Evolutionary conservation across 2,329 filamentous ascomycete species (phyloP).

Genomic region (Exophiala aquamarina): DNA sequence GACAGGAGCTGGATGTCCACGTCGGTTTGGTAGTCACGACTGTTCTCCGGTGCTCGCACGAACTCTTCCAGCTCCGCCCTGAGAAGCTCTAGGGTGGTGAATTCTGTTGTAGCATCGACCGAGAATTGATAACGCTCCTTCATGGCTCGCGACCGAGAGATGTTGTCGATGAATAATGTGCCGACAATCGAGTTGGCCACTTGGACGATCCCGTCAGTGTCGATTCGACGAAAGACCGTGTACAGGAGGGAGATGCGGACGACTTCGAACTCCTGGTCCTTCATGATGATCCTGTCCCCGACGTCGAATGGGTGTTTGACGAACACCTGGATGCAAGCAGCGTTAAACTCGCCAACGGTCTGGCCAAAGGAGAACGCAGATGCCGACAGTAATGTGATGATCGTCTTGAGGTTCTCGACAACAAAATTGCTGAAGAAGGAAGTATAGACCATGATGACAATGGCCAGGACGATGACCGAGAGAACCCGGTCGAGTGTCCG

Average conservation of each 20-base stretch:
- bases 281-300: slow-evolving; percentile 34
- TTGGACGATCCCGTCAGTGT: slow-evolving; percentile 33
- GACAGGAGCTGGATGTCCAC: slow-evolving; percentile 33
- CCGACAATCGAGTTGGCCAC: slow-evolving; percentile 36
- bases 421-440: slow-evolving; percentile 33
- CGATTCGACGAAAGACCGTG: slow-evolving; percentile 35
- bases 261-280: slow-evolving; percentile 23
- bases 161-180: slow-evolving; percentile 36
- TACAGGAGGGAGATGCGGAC: slow-evolving; percentile 34
- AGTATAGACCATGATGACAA: slow-evolving; percentile 34
- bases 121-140: slow-evolving; percentile 33
- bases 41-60: slow-evolving; percentile 33
- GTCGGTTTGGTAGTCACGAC: slow-evolving; percentile 33
- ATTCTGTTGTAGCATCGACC: slow-evolving; percentile 29
- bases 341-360: slow-evolving; percentile 21
- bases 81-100: slow-evolving; percentile 32
- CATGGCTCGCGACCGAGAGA: slow-evolving; percentile 35
- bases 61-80: slow-evolving; percentile 32
- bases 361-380: slow-evolving; percentile 14
- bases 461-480: slow-evolving; percentile 29
- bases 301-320: slow-evolving; percentile 30
- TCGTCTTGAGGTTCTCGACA: slow-evolving; percentile 12
- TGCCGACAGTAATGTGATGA: slow-evolving; percentile 21
- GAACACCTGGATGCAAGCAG: slow-evolving; percentile 26
- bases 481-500: slow-evolving; percentile 33